A percentile compares a stretch with the other conserved stretches of the same genome.
phyloP scores from a whole-genome alignment of 2,329 filamentous ascomycete genomes.

The Aspergillus floridensis region DNA sequence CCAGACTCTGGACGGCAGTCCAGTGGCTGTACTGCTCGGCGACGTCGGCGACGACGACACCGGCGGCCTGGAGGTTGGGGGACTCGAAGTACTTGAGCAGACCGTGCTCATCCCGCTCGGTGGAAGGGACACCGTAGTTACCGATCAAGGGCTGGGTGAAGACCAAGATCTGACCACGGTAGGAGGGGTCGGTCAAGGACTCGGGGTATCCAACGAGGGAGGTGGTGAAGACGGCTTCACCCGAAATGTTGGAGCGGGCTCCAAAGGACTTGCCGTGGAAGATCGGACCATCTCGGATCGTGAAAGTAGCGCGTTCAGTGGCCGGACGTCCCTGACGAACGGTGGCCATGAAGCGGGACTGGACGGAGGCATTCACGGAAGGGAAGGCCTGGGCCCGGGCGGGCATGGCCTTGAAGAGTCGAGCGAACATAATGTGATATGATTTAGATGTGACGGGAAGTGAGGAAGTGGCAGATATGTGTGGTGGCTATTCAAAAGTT shows the following conservation, averaged over 20 bases:
- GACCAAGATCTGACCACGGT: conserved; percentile 84
- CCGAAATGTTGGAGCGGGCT: conserved; percentile 93
- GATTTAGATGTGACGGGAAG: not conserved
- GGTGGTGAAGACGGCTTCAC: conserved; percentile 97
- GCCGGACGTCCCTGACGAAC: conserved; percentile 69
- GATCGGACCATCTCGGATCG: conserved; percentile 91
- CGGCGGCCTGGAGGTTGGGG: conserved; percentile 92
- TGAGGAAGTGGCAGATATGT: not conserved
- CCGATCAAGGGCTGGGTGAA: conserved; percentile 98
- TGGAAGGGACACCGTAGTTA: conserved; percentile 95
- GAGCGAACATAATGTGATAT: conserved; percentile 54
- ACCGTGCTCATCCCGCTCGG: conserved; percentile 78
- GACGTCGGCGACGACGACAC: conserved; percentile 93
- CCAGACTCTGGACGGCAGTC: conserved; percentile 93
- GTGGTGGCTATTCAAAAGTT: conserved; percentile 47
- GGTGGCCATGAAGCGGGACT: conserved; percentile 58
- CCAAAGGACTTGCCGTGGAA: conserved; percentile 97
- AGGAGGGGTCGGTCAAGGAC: conserved; percentile 69
- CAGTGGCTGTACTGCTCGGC: conserved; percentile 95
- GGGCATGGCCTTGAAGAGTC: conserved; percentile 53
- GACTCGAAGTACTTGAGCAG: conserved; percentile 98
- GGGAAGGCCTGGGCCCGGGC: conserved; percentile 47
- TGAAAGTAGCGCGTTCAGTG: conserved; percentile 83
- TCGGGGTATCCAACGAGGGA: conserved; percentile 97
- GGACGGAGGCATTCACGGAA: conserved; percentile 35